These are phyloP conservation scores for Alternaria triticina DNA, from an alignment of 2,329 filamentous ascomycete genomes.

Conservation along the genomic window DNA sequence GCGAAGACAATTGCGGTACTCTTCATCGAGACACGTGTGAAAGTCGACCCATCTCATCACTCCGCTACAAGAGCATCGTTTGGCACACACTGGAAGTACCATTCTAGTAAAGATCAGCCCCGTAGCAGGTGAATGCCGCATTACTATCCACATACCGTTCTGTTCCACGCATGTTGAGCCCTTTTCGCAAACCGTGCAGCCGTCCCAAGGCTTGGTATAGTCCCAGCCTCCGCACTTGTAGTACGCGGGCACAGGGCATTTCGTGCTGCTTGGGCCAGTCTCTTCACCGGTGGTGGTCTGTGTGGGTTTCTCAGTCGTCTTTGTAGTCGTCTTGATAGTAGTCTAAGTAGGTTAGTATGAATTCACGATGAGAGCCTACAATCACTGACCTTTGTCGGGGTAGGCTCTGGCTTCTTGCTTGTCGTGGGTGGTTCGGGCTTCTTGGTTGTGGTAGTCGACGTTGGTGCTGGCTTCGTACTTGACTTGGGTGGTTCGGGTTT, in stretches of 20 bases:
- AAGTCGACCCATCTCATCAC: neutral
- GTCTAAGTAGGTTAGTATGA: neutral
- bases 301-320: constrained; percentile 10
- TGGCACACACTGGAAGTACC: constrained; percentile 37
- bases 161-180: constrained; percentile 35
- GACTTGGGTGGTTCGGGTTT: neutral
- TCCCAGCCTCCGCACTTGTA: constrained; percentile 40
- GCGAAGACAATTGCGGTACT: accelerated
- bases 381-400: constrained; percentile 10
- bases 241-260: constrained; percentile 39
- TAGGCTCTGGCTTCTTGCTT: constrained; percentile 9
- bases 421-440: constrained; percentile 14
- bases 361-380: neutral
- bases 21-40: accelerated
- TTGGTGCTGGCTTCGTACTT: neutral
- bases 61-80: constrained; percentile 9
- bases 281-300: constrained; percentile 21
- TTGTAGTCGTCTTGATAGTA: constrained; percentile 12
- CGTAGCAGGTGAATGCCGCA: too few species aligned
- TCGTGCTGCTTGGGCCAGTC: constrained; percentile 36
- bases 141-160: constrained; percentile 30
- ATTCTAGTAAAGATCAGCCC: constrained; percentile 26
- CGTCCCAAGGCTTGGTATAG: constrained; percentile 33
- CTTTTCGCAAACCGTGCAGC: constrained; percentile 35
- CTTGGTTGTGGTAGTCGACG: constrained; percentile 2